Evolutionary conservation across 305 asterid species (phyloP), one percentile per base, ranked within the genome.

Genomic region (Euphrasia arctica): DNA sequence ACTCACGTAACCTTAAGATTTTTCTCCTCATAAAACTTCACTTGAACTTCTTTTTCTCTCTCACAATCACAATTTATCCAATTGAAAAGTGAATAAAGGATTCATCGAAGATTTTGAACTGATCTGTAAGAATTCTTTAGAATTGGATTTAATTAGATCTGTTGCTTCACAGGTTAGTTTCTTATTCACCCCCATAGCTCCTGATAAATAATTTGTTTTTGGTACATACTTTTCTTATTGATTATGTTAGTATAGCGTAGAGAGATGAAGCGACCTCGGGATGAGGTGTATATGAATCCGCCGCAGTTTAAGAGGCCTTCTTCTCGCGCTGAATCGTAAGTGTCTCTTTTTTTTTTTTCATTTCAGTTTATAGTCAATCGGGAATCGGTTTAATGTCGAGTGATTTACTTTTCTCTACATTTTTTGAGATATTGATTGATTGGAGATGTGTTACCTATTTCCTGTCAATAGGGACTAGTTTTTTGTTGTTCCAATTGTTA

Each of bases 221-320:
- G 28, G 11, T 32, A 50, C 42, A 55, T 58, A 54, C 4, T 5
- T 60, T 58, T 14, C 36, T 5, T 4, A 54, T 27, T 64, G 74
- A 62, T 65, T 25, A 25, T 25, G 73, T 55, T 71, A 62, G 0
- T 56, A 6, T 62, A 63, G 29, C 47, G 69, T 69, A 73, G 79
- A 72, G 67, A 62, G 70, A 89, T 89, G 96, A 89, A 89, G 83
- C 80, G 96, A 70, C 69, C 77, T 61, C 69, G 95, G 70, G 96
- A 89, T 62, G 95, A 89, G 67, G 85, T 69, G 57, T 76, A 51
- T 56, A 72, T 73, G 66, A 83, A 72, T 75, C 85, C 90, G 70
- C 85, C 95, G 68, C 92, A 81, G 75, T 80, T 89, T 58, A 84
- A 84, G 80, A 79, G 92, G 65, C 89, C 84, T 36, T 76, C 89